Conservation (phyloP, 2,329 filamentous ascomycete species). For the Neurospora sp. region DNA sequence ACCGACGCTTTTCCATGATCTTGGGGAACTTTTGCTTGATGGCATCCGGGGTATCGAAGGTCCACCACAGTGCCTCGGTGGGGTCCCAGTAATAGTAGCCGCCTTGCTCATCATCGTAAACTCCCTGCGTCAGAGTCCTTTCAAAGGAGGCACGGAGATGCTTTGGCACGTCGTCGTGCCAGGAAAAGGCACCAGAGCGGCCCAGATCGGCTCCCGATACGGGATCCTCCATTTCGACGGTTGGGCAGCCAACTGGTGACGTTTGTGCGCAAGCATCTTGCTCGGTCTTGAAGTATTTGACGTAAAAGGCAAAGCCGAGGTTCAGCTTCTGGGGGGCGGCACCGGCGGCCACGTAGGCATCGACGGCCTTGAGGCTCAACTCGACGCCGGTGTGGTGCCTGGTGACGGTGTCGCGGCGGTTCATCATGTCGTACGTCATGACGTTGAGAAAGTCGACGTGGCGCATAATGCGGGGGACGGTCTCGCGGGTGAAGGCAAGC, state of each 20-base stretch:
- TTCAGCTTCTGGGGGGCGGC: conserved; percentile 46
- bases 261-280: conserved; percentile 33
- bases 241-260: conserved; percentile 46
- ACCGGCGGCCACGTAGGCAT: conserved; percentile 49
- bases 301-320: conserved; percentile 59
- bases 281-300: conserved; percentile 54
- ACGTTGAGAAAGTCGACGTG: conserved; percentile 59
- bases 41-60: conserved; percentile 55
- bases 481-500: conserved; percentile 52
- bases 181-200: conserved; percentile 44
- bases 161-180: conserved; percentile 41
- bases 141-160: conserved; percentile 48
- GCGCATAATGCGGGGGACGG: conserved; percentile 47
- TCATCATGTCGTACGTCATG: conserved; percentile 66
- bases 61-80: conserved; percentile 55
- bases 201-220: conserved; percentile 49
- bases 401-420: conserved; percentile 57
- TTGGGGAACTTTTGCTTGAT: conserved; percentile 52
- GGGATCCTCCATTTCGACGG: conserved; percentile 47
- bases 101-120: conserved; percentile 46
- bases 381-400: conserved; percentile 53
- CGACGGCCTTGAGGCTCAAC: conserved; percentile 42
- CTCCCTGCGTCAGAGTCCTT: conserved; percentile 40
- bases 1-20: conserved; percentile 42
- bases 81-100: conserved; percentile 62